Conservation (phyloP, 345 rosid species). For the Firmiana major region DNA sequence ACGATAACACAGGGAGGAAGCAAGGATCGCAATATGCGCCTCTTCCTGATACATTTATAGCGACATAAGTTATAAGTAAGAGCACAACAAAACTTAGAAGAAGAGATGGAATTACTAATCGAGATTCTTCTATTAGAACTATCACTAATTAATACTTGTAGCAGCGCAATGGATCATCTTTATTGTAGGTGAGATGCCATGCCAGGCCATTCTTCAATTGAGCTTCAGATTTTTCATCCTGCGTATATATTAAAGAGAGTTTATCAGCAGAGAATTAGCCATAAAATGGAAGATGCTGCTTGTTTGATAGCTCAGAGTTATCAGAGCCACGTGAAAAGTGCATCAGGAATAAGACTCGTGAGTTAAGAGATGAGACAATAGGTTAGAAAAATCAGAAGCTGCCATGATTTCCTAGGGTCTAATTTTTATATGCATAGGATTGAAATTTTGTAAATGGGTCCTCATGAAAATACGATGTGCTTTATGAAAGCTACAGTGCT, state of each 20-base stretch:
- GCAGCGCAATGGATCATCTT: slow-evolving; percentile 19
- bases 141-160: not conserved
- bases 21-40: slow-evolving; percentile 5
- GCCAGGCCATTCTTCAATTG: slow-evolving; percentile 19
- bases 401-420: not conserved
- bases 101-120: slow-evolving; percentile 2
- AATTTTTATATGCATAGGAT: not conserved
- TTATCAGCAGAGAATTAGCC: not conserved
- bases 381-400: slow-evolving; percentile 2
- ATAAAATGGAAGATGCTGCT: slow-evolving; percentile 4
- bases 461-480: not conserved
- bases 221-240: slow-evolving; percentile 58
- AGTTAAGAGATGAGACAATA: slow-evolving; percentile 2
- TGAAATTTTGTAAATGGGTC: slow-evolving; percentile 2
- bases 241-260: slow-evolving; percentile 16
- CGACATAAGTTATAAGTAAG: slow-evolving; percentile 7
- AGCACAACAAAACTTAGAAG: not conserved
- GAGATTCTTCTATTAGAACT: slow-evolving; percentile 13
- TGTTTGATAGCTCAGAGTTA: not conserved
- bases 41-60: slow-evolving; percentile 7
- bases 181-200: slow-evolving; percentile 19
- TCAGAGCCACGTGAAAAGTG: slow-evolving; percentile 37
- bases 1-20: not conserved
- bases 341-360: not conserved
- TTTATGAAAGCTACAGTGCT: not conserved